Evolutionary conservation across 1,284 basidiomycete genomes (phyloP), one percentile per base, ranked within the genome.

Genomic region (Tilletiaria anomala): DNA sequence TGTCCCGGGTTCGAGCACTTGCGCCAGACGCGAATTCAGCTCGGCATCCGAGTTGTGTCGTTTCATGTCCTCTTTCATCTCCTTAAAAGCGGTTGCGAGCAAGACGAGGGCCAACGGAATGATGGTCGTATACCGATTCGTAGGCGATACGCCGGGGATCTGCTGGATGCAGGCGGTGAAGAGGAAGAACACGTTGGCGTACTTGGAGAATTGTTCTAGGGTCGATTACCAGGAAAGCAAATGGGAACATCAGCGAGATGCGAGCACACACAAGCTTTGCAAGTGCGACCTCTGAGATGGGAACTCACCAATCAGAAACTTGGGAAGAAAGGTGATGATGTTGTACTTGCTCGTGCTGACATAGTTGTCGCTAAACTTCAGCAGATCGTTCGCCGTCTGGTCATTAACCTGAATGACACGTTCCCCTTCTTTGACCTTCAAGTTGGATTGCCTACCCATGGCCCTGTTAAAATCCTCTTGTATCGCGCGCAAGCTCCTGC

Each of bases 81-180:
- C 93, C 68, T 97, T 97, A 69, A 91, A 83, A 0, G 89, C 93
- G n/a, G 84, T 88, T 1, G 85, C 93, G 40, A 94, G 74, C 21
- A 97, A 72, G 6, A 97, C 93, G 35, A 87, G 75, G 1, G 75
- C 79, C 17, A 99, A 76, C 4, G 93, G 93, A 1, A 75, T 84
- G 59, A 99, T 93, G 15, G 26, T 99, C 1, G 93, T 99, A 69
- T 83, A 99, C 41, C 72, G 73, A 58, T 96, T 91, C 3, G 91
- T 97, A 6, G 93, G 93, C 2, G 91, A 97, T 5, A 99, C 93
- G 55, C 79, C 83, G 8, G 93, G 93, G 53, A 97, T 89, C 72
- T 99, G 93, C 68, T 97, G 91, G 42, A 97, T 96, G 69, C 79
- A 83, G 19, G 88, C 88, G 20, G 91, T 97, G 73, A 97, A 97